A percentile compares a stretch with the other conserved stretches of the same genome.
Evolutionary conservation across 2,329 filamentous ascomycete species (phyloP).

Genomic region (Cercospora sp.): DNA sequence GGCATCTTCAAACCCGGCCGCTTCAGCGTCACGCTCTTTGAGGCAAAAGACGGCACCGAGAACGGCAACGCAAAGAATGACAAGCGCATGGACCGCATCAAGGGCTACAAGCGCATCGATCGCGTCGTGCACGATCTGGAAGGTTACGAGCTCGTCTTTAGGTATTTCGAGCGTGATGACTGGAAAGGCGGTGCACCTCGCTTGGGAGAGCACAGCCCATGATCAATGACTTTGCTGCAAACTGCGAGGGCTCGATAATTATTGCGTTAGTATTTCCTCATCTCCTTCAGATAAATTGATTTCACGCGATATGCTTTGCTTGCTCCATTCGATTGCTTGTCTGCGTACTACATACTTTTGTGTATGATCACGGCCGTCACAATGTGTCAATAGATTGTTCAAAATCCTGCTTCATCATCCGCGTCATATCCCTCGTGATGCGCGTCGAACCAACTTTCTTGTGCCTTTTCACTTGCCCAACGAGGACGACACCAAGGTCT

Average conservation of each 20-base stretch:
- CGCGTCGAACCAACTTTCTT: slow-evolving; percentile 1
- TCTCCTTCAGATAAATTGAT: neutral
- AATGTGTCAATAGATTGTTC: neutral
- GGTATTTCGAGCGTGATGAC: slow-evolving; percentile 90
- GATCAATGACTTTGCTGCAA: neutral
- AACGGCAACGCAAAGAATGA: slow-evolving; percentile 45
- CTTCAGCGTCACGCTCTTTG: slow-evolving; percentile 95
- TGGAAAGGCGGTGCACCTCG: slow-evolving; percentile 67
- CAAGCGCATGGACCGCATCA: slow-evolving; percentile 70
- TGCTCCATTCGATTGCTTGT: neutral
- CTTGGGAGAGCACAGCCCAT: slow-evolving; percentile 54
- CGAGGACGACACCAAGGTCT: neutral
- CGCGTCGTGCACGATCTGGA: slow-evolving; percentile 97
- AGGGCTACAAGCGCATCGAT: slow-evolving; percentile 85
- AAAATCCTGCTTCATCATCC: neutral
- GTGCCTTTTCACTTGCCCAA: neutral
- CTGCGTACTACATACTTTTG: neutral
- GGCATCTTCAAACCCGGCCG: slow-evolving; percentile 96
- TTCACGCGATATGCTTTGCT: neutral
- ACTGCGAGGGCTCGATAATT: neutral
- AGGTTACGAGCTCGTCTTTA: slow-evolving; percentile 93
- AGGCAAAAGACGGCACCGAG: slow-evolving; percentile 67
- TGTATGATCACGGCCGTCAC: neutral
- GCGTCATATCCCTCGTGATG: neutral
- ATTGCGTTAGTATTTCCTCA: neutral